phyloP scores from a whole-genome alignment of 208 protist genomes.

The Trypanosoma congolense region DNA sequence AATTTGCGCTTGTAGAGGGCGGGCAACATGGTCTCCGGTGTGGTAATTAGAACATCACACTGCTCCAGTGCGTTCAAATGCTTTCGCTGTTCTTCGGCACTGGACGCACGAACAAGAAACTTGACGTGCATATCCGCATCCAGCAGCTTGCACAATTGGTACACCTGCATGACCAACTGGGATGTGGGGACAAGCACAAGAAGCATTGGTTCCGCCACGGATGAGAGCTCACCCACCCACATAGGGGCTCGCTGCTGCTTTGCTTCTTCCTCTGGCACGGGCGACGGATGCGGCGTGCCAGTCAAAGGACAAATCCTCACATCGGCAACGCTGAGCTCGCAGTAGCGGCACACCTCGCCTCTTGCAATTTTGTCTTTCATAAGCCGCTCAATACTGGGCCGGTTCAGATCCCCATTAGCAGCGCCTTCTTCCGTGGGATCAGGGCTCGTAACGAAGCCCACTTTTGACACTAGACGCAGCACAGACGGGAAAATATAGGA shows the following conservation, averaged over 20 bases:
- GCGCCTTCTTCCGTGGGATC: neutral
- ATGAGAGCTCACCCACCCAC: conserved; percentile 44
- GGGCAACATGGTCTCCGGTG: conserved; percentile 71
- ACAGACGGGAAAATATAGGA: conserved; percentile 83
- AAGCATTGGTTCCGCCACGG: conserved; percentile 52
- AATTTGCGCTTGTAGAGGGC: conserved; percentile 67
- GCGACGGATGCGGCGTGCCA: conserved; percentile 52
- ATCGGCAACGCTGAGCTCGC: conserved; percentile 54
- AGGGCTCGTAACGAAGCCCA: neutral
- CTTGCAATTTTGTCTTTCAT: conserved; percentile 55
- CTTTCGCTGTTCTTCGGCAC: conserved; percentile 58
- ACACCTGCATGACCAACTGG: conserved; percentile 59
- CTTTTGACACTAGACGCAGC: conserved; percentile 51
- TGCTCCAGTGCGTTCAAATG: conserved; percentile 51
- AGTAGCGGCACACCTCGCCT: conserved; percentile 80
- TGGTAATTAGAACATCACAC: conserved; percentile 68
- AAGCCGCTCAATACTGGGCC: conserved; percentile 47
- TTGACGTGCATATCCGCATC: conserved; percentile 43
- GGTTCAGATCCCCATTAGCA: conserved; percentile 20
- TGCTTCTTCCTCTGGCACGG: conserved; percentile 9
- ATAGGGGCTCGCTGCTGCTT: conserved; percentile 15
- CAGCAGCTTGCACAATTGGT: conserved; percentile 35
- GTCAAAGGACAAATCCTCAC: conserved; percentile 69
- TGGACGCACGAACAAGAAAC: conserved; percentile 61
- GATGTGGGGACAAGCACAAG: conserved; percentile 75